Base-by-base conservation (phyloP, 1,284 basidiomycete genomes). In the Ustilago loliicola region DNA sequence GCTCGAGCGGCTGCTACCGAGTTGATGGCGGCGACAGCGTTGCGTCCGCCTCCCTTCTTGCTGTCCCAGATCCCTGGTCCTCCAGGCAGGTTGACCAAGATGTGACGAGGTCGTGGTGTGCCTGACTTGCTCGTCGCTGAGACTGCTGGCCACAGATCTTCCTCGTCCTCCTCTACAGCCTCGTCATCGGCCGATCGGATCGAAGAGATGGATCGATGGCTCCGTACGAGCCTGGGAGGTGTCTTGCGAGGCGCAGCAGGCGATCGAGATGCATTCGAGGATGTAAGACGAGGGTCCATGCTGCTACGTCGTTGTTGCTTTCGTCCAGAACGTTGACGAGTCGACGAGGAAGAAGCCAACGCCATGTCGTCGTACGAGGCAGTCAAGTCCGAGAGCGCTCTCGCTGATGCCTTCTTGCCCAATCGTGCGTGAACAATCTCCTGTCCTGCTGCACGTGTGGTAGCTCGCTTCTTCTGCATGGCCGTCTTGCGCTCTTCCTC, bases 401-500 rank as follows among this genome's bases (percentile, higher is more conserved):
- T 65, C 21, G 66, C 62, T 3, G 74, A 72, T 10, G 74, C 57
- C 56, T 70, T 63, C 40, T 65, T 66, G 58, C 64, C 68, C 53
- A 70, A 40, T 30, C 79, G 66, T n/a, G 75, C 66, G n/a, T 80
- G 77, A 19, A 84, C 76, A 27, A 84, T 62, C 64, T 85, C 84
- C 38, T 83, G 81, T 8, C 79, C 82, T 9, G 84, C 84, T 17
- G 84, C 84, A 2, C 74, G 72, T 45, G 83, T 81, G 32, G 84
- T 85, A 8, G 83, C 83, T 34, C 82, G 79, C 67, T 83, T 82
- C 79, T 81, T 77, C 51, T 81, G 82, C 67, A 81, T 76, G 3
- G 72, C 77, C 61, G 80, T 80, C 47, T 77, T 77, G 47, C 77
- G 65, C 62, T 80, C 73, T 59, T 82, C 80, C 57, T 81, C 82